phyloP scores from a whole-genome alignment of 1,284 basidiomycete species.

The Boletus hoseneyae region DNA sequence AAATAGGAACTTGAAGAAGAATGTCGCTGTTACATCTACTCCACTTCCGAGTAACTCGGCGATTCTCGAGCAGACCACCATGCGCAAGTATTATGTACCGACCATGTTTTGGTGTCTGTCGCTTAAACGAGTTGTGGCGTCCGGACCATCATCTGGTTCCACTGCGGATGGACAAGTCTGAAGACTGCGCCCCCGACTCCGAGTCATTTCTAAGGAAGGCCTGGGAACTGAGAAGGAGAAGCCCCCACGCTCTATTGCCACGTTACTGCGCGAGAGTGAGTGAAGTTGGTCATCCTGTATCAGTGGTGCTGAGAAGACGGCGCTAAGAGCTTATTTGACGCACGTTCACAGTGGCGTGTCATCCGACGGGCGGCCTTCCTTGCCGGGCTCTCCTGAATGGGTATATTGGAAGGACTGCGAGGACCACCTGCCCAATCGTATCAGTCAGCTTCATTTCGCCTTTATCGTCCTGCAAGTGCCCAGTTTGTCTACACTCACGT shows the following conservation, averaged over 20 bases:
- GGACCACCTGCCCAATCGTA: background rate
- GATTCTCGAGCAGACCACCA: background rate
- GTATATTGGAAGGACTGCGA: background rate
- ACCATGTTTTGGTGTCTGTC: background rate
- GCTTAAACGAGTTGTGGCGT: background rate
- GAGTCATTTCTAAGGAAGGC: background rate
- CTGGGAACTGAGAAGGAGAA: background rate
- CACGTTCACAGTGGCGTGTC: slow-evolving; percentile 27
- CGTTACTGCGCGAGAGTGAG: slow-evolving; percentile 14
- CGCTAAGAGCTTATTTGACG: background rate
- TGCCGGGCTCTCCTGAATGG: slow-evolving; percentile 3
- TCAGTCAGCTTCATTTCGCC: background rate
- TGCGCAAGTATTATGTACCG: background rate
- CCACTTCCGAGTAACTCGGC: slow-evolving; percentile 5
- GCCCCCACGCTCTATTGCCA: background rate
- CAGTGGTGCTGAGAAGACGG: slow-evolving; percentile 6
- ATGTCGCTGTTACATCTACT: background rate
- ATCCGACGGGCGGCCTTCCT: background rate
- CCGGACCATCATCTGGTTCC: background rate
- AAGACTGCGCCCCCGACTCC: too few relatives aligned
- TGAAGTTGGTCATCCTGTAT: slow-evolving; percentile 17
- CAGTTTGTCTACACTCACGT: slow-evolving; percentile 12
- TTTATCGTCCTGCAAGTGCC: slow-evolving; percentile 1
- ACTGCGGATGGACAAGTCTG: background rate
- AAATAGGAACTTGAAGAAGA: background rate